Conservation (phyloP, 164 flowering plant genomes). For the Stephania yunnanensis region DNA sequence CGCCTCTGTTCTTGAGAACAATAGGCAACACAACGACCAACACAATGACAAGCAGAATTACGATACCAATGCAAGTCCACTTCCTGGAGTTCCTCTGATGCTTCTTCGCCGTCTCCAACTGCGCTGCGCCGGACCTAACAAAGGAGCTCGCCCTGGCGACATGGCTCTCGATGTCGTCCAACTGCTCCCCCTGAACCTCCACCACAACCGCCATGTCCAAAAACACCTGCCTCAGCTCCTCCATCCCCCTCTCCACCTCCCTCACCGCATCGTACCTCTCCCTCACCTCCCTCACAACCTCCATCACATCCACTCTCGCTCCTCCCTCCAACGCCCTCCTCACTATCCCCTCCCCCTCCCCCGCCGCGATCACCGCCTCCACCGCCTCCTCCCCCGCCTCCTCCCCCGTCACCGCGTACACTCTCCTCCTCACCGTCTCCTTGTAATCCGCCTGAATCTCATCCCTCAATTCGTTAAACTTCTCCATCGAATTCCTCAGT, state of each 20-base stretch:
- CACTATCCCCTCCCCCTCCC: conserved; percentile 29
- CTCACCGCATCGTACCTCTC: conserved; percentile 35
- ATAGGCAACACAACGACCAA: conserved; percentile 25
- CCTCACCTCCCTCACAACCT: conserved; percentile 30
- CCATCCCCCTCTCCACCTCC: conserved; percentile 29
- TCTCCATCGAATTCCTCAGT: conserved; percentile 24
- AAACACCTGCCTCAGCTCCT: conserved; percentile 36
- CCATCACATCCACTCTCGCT: conserved; percentile 29
- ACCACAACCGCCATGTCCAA: conserved; percentile 36
- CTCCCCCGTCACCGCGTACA: conserved; percentile 31
- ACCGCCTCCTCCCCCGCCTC: conserved; percentile 23
- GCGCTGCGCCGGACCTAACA: conserved; percentile 26
- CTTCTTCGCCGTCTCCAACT: conserved; percentile 25
- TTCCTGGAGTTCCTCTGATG: conserved; percentile 36
- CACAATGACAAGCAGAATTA: conserved; percentile 26
- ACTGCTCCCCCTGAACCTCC: conserved; percentile 29
- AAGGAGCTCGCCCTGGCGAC: conserved; percentile 31
- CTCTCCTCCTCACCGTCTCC: conserved; percentile 26
- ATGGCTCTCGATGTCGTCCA: conserved; percentile 36
- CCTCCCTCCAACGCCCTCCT: conserved; percentile 28
- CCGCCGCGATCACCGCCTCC: conserved; percentile 24
- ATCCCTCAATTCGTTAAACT: conserved; percentile 19
- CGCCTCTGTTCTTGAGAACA: conserved; percentile 3
- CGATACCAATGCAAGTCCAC: conserved; percentile 33
- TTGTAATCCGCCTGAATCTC: conserved; percentile 21